Percentiles rank a stretch among this genome's conserved stretches.
These are phyloP conservation scores for Dactylellina sp. DNA, from an alignment of 2,329 filamentous ascomycete genomes.

Conservation along the genomic window DNA sequence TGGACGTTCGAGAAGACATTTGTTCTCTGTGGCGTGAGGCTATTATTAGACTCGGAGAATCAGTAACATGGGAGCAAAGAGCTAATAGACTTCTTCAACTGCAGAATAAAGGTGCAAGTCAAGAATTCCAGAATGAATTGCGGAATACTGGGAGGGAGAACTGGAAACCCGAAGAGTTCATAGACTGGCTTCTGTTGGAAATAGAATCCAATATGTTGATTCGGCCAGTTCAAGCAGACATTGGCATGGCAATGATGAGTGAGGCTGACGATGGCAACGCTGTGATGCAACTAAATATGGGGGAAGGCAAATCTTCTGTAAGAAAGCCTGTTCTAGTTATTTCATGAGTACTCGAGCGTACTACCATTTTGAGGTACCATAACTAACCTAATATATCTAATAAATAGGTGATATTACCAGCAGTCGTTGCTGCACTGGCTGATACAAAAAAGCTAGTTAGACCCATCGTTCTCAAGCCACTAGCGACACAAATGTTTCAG, in stretches of 20 bases:
- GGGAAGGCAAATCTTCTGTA: slow-evolving; percentile 74
- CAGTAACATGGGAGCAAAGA: slow-evolving; percentile 37
- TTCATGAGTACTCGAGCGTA: neutral
- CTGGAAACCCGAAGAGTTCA: slow-evolving; percentile 62
- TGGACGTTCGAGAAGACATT: neutral
- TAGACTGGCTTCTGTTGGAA: slow-evolving; percentile 76
- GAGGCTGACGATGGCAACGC: slow-evolving; percentile 65
- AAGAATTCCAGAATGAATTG: slow-evolving; percentile 58
- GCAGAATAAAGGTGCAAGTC: neutral
- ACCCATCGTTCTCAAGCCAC: slow-evolving; percentile 72
- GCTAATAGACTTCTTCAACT: slow-evolving; percentile 11
- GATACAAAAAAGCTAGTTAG: slow-evolving; percentile 69
- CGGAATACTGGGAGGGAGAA: slow-evolving; percentile 20
- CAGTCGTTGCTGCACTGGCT: slow-evolving; percentile 70
- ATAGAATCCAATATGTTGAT: slow-evolving; percentile 75
- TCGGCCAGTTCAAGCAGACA: slow-evolving; percentile 70
- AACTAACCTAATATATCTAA: no score
- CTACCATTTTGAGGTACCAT: no score
- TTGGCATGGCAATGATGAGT: slow-evolving; percentile 71
- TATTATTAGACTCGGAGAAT: slow-evolving; percentile 22
- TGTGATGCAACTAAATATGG: slow-evolving; percentile 77
- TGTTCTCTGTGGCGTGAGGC: neutral
- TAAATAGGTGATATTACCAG: slow-evolving; percentile 72
- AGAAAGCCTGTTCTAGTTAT: neutral
- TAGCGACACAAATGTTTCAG: slow-evolving; percentile 72